These are phyloP conservation scores for Strigomonas culicis DNA, from an alignment of 208 protist genomes.

Conservation along the genomic window DNA sequence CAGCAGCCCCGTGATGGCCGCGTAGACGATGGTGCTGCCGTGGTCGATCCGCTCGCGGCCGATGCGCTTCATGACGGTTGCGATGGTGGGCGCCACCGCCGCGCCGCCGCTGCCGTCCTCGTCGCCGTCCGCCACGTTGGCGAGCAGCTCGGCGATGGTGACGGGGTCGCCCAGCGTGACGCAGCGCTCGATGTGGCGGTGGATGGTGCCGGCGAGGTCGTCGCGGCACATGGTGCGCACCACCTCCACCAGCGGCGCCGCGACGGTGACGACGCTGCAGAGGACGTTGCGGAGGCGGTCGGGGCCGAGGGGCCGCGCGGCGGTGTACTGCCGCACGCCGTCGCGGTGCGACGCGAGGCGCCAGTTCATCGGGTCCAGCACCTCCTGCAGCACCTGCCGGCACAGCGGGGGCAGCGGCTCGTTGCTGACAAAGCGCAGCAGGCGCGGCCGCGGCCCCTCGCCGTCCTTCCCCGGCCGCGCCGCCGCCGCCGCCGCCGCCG, in stretches of 20 bases:
- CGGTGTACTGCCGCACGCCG: neutral
- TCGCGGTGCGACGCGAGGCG: neutral
- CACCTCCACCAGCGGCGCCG: neutral
- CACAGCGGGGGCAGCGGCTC: neutral
- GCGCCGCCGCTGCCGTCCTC: neutral
- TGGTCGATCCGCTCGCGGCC: conserved; percentile 4
- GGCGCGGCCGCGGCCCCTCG: neutral
- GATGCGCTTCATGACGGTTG: conserved; percentile 1
- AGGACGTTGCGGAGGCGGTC: neutral
- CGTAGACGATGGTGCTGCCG: conserved; percentile 18
- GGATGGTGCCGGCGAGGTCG: neutral
- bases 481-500: neutral
- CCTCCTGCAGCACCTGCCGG: neutral
- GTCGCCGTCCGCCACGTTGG: conserved; percentile 5
- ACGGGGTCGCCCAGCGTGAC: neutral
- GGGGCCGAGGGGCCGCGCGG: neutral
- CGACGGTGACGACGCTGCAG: neutral
- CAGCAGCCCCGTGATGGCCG: conserved; percentile 8
- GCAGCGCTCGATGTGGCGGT: neutral
- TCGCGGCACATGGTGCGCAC: conserved; percentile 1
- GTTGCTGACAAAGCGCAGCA: conserved; percentile 3
- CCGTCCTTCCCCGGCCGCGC: neutral
- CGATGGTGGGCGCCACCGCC: neutral
- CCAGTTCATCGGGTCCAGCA: neutral
- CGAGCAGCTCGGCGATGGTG: conserved; percentile 6